Conservation (phyloP, 1,284 basidiomycete species). For the Vanrija pseudolonga region DNA sequence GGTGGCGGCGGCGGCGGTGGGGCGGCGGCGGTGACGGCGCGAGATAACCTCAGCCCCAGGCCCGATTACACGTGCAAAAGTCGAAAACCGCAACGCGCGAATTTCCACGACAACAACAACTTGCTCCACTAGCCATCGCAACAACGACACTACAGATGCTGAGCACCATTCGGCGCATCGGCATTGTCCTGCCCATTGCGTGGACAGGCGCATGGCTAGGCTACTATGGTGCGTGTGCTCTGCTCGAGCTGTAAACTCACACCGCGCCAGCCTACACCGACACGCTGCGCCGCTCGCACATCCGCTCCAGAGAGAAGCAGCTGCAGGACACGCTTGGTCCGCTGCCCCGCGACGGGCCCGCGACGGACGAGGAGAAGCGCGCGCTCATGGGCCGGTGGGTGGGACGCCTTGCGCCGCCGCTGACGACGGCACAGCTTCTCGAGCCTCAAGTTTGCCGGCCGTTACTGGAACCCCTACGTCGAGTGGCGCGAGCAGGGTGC, state of each 20-base stretch:
- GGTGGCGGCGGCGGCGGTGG: background rate
- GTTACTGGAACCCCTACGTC: conserved; percentile 50
- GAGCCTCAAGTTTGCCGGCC: conserved; percentile 39
- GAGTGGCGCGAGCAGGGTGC: conserved; percentile 56
- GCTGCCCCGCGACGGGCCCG: conserved; percentile 25
- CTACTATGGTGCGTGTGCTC: conserved; percentile 37
- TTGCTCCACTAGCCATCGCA: no score
- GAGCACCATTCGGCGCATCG: conserved; percentile 26
- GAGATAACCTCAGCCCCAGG: background rate
- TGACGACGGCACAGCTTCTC: conserved; percentile 30
- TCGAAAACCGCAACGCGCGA: no score
- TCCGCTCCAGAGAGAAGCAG: conserved; percentile 28
- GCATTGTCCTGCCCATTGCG: conserved; percentile 38
- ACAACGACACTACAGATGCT: conserved; percentile 3
- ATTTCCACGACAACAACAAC: no score
- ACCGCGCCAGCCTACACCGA: conserved; percentile 43
- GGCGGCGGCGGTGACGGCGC: background rate
- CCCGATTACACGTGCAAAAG: no score
- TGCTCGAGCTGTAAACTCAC: background rate
- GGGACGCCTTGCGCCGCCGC: background rate
- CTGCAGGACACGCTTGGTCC: conserved; percentile 20
- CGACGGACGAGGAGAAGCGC: conserved; percentile 44
- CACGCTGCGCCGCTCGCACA: conserved; percentile 39
- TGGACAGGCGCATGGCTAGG: conserved; percentile 44
- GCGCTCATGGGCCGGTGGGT: conserved; percentile 46